Evolutionary conservation across 352 stramenopile genomes (phyloP).

Genomic region (Pythium folliculosum): DNA sequence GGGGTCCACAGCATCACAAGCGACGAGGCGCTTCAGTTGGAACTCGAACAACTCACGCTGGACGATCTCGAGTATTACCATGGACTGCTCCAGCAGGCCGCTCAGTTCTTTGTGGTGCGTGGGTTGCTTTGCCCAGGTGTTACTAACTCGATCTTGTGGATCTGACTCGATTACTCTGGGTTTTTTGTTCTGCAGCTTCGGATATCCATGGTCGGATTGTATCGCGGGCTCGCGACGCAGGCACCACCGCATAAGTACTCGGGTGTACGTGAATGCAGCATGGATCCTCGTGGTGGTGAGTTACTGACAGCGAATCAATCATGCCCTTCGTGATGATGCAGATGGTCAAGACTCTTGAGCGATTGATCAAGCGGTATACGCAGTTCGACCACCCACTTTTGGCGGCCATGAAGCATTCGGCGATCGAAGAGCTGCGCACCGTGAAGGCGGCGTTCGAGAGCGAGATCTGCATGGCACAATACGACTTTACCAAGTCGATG

Average conservation of each 20-base stretch:
- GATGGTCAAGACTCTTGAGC: constrained; percentile 49
- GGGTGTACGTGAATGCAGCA: constrained; percentile 31
- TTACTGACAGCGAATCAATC: background rate
- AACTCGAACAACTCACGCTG: constrained; percentile 28
- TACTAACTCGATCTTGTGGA: background rate
- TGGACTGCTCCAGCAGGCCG: constrained; percentile 68
- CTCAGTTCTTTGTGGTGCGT: constrained; percentile 77
- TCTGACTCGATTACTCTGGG: background rate
- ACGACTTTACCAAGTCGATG: constrained; percentile 79
- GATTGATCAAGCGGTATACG: constrained; percentile 53
- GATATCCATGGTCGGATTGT: constrained; percentile 70
- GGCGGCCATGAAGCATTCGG: constrained; percentile 64
- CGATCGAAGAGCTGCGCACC: constrained; percentile 71
- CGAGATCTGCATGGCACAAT: constrained; percentile 67
- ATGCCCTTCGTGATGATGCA: constrained; percentile 1
- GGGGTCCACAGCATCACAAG: constrained; percentile 18
- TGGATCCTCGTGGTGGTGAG: background rate
- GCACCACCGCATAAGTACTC: constrained; percentile 56
- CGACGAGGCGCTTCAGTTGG: constrained; percentile 19
- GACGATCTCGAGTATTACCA: constrained; percentile 77
- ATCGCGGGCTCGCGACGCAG: constrained; percentile 57
- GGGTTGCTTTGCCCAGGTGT: background rate
- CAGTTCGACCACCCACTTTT: constrained; percentile 73
- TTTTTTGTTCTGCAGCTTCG: constrained; percentile 46
- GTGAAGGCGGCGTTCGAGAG: constrained; percentile 67